These are phyloP conservation scores for Thalassia testudinum DNA, from an alignment of 116 monocot species.

Conservation along the genomic window DNA sequence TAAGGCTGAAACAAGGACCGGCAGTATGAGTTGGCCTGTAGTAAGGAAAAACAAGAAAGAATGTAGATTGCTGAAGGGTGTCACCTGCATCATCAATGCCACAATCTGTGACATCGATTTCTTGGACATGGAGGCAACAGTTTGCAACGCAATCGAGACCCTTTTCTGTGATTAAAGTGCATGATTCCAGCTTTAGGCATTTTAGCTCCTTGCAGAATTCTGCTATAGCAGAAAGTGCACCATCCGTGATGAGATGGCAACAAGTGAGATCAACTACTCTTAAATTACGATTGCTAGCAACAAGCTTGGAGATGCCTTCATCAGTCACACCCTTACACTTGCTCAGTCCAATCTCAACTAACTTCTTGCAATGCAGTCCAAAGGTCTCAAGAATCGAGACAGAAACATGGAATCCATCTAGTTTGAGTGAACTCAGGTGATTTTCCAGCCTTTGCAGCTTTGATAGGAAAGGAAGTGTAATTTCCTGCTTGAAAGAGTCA, in stretches of 20 bases:
- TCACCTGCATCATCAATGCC: slow-evolving; percentile 43
- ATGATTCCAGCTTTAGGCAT: slow-evolving; percentile 59
- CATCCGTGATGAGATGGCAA: slow-evolving; percentile 53
- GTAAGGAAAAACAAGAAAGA: too few relatives aligned
- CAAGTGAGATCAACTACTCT: slow-evolving; percentile 63
- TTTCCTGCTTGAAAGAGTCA: slow-evolving; percentile 18
- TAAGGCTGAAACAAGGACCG: slow-evolving; percentile 35
- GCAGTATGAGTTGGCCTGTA: too few relatives aligned
- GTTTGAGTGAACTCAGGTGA: slow-evolving; percentile 30
- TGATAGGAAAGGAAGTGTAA: slow-evolving; percentile 30
- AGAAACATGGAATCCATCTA: slow-evolving; percentile 52
- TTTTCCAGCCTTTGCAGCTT: slow-evolving; percentile 28
- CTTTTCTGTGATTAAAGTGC: slow-evolving; percentile 43
- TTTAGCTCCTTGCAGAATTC: slow-evolving; percentile 30
- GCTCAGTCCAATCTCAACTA: slow-evolving; percentile 63
- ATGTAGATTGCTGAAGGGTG: background rate
- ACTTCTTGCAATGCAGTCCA: slow-evolving; percentile 39
- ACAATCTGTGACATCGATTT: slow-evolving; percentile 88
- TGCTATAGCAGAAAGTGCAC: slow-evolving; percentile 34
- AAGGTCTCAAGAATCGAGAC: slow-evolving; percentile 27
- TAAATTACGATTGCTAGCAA: slow-evolving; percentile 24
- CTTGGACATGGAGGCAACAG: slow-evolving; percentile 29
- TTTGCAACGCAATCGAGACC: slow-evolving; percentile 38
- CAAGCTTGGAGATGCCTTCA: slow-evolving; percentile 50
- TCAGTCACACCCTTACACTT: slow-evolving; percentile 70